Evolutionary conservation across 1,284 basidiomycete species (phyloP).

Genomic region (Dichomitus squalens): DNA sequence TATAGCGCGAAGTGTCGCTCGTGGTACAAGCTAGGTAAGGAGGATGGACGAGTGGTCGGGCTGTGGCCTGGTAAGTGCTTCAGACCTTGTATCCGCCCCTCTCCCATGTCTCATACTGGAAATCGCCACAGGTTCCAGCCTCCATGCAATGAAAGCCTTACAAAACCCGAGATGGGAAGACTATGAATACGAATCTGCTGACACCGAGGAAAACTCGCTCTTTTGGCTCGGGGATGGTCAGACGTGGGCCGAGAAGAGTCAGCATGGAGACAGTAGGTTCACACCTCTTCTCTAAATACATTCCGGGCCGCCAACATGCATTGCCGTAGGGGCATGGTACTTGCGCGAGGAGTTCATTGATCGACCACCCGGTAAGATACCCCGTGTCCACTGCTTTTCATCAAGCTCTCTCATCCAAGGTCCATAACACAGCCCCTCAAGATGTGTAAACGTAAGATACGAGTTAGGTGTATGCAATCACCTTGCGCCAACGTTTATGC

Average conservation of each 20-base stretch:
- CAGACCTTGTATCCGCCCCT: neutral
- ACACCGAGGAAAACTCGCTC: constrained; percentile 49
- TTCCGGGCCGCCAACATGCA: neutral
- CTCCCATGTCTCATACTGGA: neutral
- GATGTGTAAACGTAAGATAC: too few species aligned
- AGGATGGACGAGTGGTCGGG: constrained; percentile 56
- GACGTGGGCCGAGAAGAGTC: constrained; percentile 45
- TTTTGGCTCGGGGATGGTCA: constrained; percentile 63
- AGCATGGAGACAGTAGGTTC: constrained; percentile 49
- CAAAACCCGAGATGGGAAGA: constrained; percentile 67
- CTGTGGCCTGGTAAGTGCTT: constrained; percentile 57
- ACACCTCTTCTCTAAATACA: neutral
- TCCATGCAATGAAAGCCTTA: constrained; percentile 53
- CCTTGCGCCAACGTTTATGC: too few species aligned
- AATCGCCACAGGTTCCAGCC: constrained; percentile 44
- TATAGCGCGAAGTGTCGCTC: constrained; percentile 60
- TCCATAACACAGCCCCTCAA: too few species aligned
- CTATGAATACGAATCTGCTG: constrained; percentile 53
- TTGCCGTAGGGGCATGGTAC: constrained; percentile 48
- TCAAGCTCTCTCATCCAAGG: too few species aligned
- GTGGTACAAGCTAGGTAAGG: constrained; percentile 68
- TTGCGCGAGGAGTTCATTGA: constrained; percentile 42
- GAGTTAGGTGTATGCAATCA: too few species aligned
- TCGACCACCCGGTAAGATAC: constrained; percentile 17
- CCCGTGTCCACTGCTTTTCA: too few species aligned